Base-by-base conservation (phyloP, 108 stramenopile genomes). In the Discostella stelligeroides region DNA sequence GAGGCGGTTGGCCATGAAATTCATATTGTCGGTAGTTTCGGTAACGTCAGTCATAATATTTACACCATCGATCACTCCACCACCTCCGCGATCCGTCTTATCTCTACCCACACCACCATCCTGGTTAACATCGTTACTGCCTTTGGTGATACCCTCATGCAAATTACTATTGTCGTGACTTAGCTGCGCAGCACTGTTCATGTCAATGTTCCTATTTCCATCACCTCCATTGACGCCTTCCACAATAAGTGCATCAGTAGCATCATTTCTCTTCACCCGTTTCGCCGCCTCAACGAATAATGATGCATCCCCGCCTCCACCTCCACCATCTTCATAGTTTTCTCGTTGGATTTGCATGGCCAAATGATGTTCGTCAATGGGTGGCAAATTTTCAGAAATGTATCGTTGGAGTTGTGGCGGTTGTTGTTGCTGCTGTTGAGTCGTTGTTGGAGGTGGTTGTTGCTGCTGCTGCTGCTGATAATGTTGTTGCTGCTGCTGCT, bases 11-110 rank as follows among this genome's bases (percentile, higher is more conserved):
- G 39, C 57, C 57, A 58, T 58, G 37, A 37, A 2, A n/a, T 58
- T 58, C 57, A 58, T 58, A 20, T 58, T 58, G 39, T 39, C 57
- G 30, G 57, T 58, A 28, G 57, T 58, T 37, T 58, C 57, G 57
- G 57, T 58, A 8, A 28, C 34, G 57, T 58, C 57, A 34, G 57
- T 58, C 57, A 58, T 58, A 34, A 37, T 58, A n/a, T 58, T 58
- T 15, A 37, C 37, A 7, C 28, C 8, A 13, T 25, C 25, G 53
- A 23, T 4, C 4, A 28, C 18, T 27, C 50, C 18, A 10, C 23
- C 21, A 24, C 55, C 12, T 17, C 37, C 34, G 14, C 37, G 17
- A 14, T 4, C 15, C 14, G n/a, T 21, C 30, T 20, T 38, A 15
- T 18, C 34, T 5, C 37, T 28, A 15, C 30, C 55, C 15, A 0